Evolutionary conservation across 192 early-diverging fungal species (phyloP).

Genomic region (Blastocladiella britannica): DNA sequence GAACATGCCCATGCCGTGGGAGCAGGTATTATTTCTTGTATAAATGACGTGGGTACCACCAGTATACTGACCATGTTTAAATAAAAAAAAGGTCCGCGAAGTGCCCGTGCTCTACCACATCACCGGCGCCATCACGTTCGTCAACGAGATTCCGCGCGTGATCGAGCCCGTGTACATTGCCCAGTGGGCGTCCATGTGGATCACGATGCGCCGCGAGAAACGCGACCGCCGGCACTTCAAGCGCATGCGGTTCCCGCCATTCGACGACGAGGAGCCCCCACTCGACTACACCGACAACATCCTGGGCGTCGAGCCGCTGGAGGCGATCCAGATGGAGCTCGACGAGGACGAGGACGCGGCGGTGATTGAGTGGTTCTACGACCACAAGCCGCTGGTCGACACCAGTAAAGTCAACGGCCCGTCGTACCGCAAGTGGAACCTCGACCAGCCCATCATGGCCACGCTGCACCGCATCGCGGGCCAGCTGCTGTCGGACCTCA

Average conservation of each 20-base stretch:
- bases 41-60: too few species aligned
- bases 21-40: too few species aligned
- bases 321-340: conserved; percentile 97
- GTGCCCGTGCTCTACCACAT: conserved; percentile 93
- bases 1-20: conserved; percentile 99
- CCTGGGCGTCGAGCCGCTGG: conserved; percentile 89
- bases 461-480: conserved; percentile 77
- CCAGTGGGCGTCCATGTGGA: conserved; percentile 99
- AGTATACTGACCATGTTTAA: not conserved
- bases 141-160: conserved; percentile 83
- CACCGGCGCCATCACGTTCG: conserved; percentile 96
- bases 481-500: conserved; percentile 81
- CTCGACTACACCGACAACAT: conserved; percentile 98
- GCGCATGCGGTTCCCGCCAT: conserved; percentile 94
- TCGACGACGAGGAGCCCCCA: conserved; percentile 98
- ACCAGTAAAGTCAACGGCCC: conserved; percentile 68
- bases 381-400: conserved; percentile 68
- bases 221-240: conserved; percentile 93
- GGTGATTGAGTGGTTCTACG: conserved; percentile 91
- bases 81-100: conserved; percentile 41
- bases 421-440: conserved; percentile 70
- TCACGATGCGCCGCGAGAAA: conserved; percentile 99
- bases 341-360: conserved; percentile 84
- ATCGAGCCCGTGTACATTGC: conserved; percentile 95
- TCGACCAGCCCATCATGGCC: conserved; percentile 84